Evolutionary conservation across 768 basidiomycete genomes (phyloP).

Genomic region (Phaeotremella skinneri): DNA sequence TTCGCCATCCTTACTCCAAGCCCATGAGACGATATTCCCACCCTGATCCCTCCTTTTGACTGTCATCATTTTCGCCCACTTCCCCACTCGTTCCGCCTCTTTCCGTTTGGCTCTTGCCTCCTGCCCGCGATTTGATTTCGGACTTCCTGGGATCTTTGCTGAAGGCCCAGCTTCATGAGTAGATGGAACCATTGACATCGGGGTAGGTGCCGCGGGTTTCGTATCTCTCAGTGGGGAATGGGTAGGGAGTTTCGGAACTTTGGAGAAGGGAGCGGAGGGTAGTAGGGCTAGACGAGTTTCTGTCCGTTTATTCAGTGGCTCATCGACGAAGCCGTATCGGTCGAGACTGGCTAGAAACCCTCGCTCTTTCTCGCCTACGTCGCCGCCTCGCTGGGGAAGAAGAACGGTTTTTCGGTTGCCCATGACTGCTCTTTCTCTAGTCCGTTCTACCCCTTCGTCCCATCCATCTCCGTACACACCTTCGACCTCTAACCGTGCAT

Average conservation of each 20-base stretch:
- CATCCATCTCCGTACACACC: conserved; percentile 96
- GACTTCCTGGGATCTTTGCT: conserved; percentile 18
- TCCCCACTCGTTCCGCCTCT: conserved; percentile 74
- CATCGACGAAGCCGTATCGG: conserved; percentile 89
- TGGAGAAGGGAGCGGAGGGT: conserved; percentile 60
- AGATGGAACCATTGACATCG: conserved; percentile 4
- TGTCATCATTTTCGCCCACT: conserved; percentile 84
- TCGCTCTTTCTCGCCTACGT: conserved; percentile 71
- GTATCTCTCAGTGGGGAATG: conserved; percentile 28
- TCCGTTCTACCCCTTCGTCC: conserved; percentile 90
- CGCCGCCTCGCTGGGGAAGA: conserved; percentile 55
- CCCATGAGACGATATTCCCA: conserved; percentile 73
- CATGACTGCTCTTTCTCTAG: conserved; percentile 58
- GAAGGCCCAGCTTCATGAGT: conserved; percentile 56
- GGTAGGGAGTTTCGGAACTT: conserved; percentile 56
- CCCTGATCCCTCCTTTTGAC: conserved; percentile 69
- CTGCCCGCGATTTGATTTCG: conserved; percentile 47
- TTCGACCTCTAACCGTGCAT: conserved; percentile 79
- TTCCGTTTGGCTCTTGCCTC: conserved; percentile 53
- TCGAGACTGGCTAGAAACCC: conserved; percentile 74
- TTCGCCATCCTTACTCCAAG: conserved; percentile 61
- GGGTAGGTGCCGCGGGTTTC: conserved; percentile 53
- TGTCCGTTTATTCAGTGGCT: conserved; percentile 62
- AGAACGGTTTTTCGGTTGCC: conserved; percentile 50
- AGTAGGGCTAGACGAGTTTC: conserved; percentile 74